phyloP scores from a whole-genome alignment of 441 rosid species.

The Gossypium aridum region DNA sequence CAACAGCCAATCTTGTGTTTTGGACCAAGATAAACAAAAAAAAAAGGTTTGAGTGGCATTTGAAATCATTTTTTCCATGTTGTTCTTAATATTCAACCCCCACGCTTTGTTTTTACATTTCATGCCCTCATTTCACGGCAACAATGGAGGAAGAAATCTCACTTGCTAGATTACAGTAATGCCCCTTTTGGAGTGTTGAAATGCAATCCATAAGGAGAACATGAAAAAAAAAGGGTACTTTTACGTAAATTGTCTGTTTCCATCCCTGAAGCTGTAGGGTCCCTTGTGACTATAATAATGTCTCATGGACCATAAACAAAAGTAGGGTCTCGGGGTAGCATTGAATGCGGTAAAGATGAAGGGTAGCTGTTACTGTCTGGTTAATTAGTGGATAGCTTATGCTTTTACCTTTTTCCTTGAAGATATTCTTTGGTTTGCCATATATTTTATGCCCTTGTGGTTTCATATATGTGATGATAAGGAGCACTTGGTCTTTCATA shows the following conservation, averaged over 20 bases:
- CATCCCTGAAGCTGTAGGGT: conserved; percentile 21
- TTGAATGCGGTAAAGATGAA: conserved; percentile 16
- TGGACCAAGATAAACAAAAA: conserved; percentile 14
- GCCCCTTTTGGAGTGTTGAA: conserved; percentile 13
- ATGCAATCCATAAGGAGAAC: not conserved
- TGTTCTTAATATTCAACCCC: conserved; percentile 28
- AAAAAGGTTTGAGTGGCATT: conserved; percentile 15
- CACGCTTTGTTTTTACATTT: conserved; percentile 16
- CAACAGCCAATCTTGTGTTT: conserved; percentile 10
- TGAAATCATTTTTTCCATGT: conserved; percentile 15
- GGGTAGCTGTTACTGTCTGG: conserved; percentile 13
- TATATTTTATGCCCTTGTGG: conserved; percentile 30
- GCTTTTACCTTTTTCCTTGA: conserved; percentile 1
- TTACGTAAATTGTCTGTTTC: conserved; percentile 14
- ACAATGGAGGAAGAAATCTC: conserved; percentile 37
- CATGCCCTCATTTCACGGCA: conserved; percentile 48
- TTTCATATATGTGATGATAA: conserved; percentile 15
- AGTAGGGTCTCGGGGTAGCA: conserved; percentile 13
- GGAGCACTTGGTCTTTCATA: conserved; percentile 25
- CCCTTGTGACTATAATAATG: conserved; percentile 30
- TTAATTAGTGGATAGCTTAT: conserved; percentile 11
- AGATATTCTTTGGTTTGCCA: conserved; percentile 7
- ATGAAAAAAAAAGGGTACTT: conserved; percentile 10
- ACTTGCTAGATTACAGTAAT: conserved; percentile 17
- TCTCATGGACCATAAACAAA: conserved; percentile 17